Evolutionary conservation across 2,329 filamentous ascomycete species (phyloP).

Genomic region (Pseudogymnoascus verrucosus): DNA sequence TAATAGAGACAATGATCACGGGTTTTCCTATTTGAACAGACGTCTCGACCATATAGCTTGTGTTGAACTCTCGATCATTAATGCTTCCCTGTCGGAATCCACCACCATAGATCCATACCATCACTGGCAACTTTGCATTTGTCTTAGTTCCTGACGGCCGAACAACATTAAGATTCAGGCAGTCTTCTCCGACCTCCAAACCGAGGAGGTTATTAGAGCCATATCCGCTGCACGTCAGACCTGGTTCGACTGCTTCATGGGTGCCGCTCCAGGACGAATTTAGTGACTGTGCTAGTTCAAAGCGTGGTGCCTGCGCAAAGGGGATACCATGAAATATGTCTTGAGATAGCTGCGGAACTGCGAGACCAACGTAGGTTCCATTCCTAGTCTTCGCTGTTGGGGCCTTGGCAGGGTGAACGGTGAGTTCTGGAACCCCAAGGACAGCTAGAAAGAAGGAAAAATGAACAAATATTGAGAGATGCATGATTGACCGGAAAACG

Average conservation of each 20-base stretch:
- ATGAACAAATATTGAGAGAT: background rate
- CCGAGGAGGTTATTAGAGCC: slow-evolving; percentile 9
- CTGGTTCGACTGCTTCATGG: background rate
- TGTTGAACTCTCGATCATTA: slow-evolving; percentile 48
- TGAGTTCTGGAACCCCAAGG: background rate
- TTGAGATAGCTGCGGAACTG: slow-evolving; percentile 11
- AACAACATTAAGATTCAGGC: slow-evolving; percentile 45
- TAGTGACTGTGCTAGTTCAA: slow-evolving; percentile 9
- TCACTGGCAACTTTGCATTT: slow-evolving; percentile 35
- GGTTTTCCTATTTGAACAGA: slow-evolving; percentile 22
- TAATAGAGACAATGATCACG: slow-evolving; percentile 49
- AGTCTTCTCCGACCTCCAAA: slow-evolving; percentile 36
- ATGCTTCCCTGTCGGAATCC: slow-evolving; percentile 50
- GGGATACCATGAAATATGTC: slow-evolving; percentile 13
- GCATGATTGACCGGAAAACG: background rate
- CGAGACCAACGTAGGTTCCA: background rate
- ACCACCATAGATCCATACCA: slow-evolving; percentile 58
- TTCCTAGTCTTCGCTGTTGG: background rate
- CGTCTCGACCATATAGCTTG: slow-evolving; percentile 38
- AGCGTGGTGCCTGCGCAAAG: slow-evolving; percentile 13
- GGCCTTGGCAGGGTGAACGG: background rate
- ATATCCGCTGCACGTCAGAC: background rate
- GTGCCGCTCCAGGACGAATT: slow-evolving; percentile 1
- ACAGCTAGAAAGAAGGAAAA: background rate
- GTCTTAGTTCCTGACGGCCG: slow-evolving; percentile 22